phyloP scores from a whole-genome alignment of 306 rosid genomes.

The Malus fusca region DNA sequence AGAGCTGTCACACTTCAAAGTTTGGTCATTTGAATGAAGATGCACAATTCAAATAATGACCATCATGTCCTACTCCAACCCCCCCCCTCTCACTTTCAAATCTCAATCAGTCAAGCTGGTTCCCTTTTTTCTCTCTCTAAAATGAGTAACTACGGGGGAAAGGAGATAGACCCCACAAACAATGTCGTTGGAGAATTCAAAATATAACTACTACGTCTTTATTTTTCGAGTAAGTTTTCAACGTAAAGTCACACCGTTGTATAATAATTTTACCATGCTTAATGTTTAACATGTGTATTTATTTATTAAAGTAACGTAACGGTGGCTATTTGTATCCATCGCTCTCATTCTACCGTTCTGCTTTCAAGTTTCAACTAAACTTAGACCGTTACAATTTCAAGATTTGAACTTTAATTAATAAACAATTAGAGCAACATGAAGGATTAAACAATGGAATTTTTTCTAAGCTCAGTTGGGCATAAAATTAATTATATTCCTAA shows the following conservation, averaged over 20 bases:
- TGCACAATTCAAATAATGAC: conserved; percentile 58
- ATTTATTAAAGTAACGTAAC: no score
- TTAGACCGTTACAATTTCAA: neutral
- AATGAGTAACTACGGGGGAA: neutral
- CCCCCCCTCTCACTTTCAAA: neutral
- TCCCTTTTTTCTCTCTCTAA: neutral
- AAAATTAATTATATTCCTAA: neutral
- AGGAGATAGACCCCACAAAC: neutral
- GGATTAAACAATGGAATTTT: neutral
- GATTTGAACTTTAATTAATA: neutral
- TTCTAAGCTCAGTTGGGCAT: neutral
- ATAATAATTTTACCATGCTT: accelerated
- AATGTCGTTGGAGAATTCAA: conserved; percentile 19
- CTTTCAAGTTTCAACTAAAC: neutral
- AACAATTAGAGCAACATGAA: neutral
- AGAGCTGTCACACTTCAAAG: conserved; percentile 71
- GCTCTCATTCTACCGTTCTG: neutral
- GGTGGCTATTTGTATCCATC: no score
- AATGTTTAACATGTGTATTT: no score
- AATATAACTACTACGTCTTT: conserved; percentile 11
- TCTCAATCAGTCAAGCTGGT: neutral
- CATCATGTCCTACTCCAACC: conserved; percentile 16
- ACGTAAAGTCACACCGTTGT: no score
- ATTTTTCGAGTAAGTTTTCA: neutral
- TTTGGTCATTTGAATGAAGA: conserved; percentile 17